Evolutionary conservation across 352 stramenopile genomes (phyloP), one percentile per base, ranked within the genome.

Genomic region (Saprolegnia parasitica): DNA sequence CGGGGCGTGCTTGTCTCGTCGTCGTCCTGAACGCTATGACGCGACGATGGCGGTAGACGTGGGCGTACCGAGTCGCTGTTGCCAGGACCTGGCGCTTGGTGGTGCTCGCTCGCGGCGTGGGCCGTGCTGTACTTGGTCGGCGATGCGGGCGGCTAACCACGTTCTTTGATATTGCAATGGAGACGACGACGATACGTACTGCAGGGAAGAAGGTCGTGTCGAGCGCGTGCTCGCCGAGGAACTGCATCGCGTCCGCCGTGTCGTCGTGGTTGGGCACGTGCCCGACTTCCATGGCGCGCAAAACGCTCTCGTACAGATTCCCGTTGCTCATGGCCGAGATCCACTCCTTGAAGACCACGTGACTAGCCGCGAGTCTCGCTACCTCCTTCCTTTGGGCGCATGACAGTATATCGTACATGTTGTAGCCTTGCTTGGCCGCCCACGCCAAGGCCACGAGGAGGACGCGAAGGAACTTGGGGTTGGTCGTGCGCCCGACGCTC

Each of bases 391-490:
- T n/a, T n/a, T n/a, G n/a, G n/a, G n/a, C n/a, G n/a, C n/a, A n/a
- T n/a, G n/a, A n/a, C n/a, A n/a, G n/a, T n/a, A n/a, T n/a, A n/a
- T n/a, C n/a, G 72, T 91, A 84, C 37, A 91, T 82, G 72, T 90
- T 87, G 73, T 90, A 91, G 16, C 81, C 84, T 65, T 90, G 84
- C 63, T 78, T 81, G 20, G 85, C 74, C 1, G 83, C 84, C 86
- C 84, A 94, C 16, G 80, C 72, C 26, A 92, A 32, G 23, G 73
- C 75, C 0, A 67, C 67, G 18, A 94, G 78, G 24, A 92, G 80
- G 15, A 80, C 79, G 67, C 91, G 87, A 39, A 94, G 67, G 56
- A 90, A 92, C 35, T 85, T 73, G 3, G 86, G 78, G 52, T 72
- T 87, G 16, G 79, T 68, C 21, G 77, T 80, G 39, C 81, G 77